These are phyloP conservation scores for Arthrobotrys iridis DNA, from an alignment of 2,329 filamentous ascomycete genomes.

Conservation along the genomic window DNA sequence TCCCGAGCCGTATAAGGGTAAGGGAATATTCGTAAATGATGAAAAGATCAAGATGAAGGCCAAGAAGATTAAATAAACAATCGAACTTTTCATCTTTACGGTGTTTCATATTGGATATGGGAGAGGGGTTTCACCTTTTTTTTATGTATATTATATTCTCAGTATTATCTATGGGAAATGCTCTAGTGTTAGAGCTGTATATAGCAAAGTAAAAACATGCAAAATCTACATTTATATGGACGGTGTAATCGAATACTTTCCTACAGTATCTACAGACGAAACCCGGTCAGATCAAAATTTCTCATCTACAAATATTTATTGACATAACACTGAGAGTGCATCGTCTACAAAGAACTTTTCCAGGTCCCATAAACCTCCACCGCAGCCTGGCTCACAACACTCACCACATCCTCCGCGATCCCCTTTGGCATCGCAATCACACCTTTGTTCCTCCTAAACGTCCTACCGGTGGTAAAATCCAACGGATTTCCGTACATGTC, in stretches of 20 bases:
- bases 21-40: conserved; percentile 94
- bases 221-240: neutral
- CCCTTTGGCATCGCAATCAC: conserved; percentile 85
- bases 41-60: conserved; percentile 98
- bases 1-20: conserved; percentile 96
- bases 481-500: conserved; percentile 85
- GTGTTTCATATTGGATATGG: conserved; percentile 8
- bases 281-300: neutral
- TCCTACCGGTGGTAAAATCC: conserved; percentile 87
- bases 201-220: neutral
- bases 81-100: neutral
- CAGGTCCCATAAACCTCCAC: conserved; percentile 26
- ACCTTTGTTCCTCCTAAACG: conserved; percentile 88
- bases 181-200: conserved; percentile 16
- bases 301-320: neutral
- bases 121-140: conserved; percentile 18
- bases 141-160: conserved; percentile 42
- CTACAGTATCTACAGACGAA: neutral
- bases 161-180: too few relatives aligned
- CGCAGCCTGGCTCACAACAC: conserved; percentile 79
- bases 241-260: too few relatives aligned
- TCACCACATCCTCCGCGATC: conserved; percentile 79
- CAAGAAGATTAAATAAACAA: conserved; percentile 92
- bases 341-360: conserved; percentile 40
- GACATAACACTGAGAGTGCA: neutral